phyloP scores from a whole-genome alignment of 2,329 filamentous ascomycete genomes.

The Botrytis aclada region DNA sequence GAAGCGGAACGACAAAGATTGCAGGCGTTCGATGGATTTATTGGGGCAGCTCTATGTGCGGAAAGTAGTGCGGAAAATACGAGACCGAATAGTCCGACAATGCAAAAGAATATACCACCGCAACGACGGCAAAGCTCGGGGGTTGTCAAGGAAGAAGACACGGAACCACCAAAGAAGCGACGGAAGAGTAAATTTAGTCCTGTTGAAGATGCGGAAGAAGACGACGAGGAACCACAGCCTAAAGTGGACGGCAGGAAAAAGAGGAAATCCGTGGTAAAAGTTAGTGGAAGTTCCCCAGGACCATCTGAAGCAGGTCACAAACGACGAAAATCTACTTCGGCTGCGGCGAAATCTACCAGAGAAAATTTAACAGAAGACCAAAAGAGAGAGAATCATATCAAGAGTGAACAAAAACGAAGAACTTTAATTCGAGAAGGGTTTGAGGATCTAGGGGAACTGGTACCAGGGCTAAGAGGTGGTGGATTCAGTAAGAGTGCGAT shows the following conservation, averaged over 20 bases:
- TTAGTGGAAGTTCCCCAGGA: slow-evolving; percentile 26
- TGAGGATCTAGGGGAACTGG: slow-evolving; percentile 71
- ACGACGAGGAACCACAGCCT: slow-evolving; percentile 42
- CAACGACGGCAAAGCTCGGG: background rate
- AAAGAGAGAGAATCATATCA: slow-evolving; percentile 82
- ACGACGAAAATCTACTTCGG: slow-evolving; percentile 49
- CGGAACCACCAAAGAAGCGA: slow-evolving; percentile 49
- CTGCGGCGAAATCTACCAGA: slow-evolving; percentile 47
- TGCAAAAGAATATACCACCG: background rate
- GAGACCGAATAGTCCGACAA: slow-evolving; percentile 40
- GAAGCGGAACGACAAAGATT: slow-evolving; percentile 54
- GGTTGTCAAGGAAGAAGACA: slow-evolving; percentile 37
- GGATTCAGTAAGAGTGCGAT: slow-evolving; percentile 82
- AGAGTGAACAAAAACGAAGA: slow-evolving; percentile 81
- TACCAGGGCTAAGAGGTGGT: slow-evolving; percentile 70
- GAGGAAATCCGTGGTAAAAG: slow-evolving; percentile 36
- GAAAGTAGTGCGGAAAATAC: slow-evolving; percentile 59
- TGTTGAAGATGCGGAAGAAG: slow-evolving; percentile 44
- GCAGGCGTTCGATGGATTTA: slow-evolving; percentile 55
- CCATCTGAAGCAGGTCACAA: slow-evolving; percentile 38
- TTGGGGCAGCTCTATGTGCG: slow-evolving; percentile 23
- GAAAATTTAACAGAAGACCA: slow-evolving; percentile 72
- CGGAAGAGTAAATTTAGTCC: slow-evolving; percentile 50
- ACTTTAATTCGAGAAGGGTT: slow-evolving; percentile 79
- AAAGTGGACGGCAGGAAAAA: slow-evolving; percentile 33